Evolutionary conservation across 23 red algal species (phyloP).

Genomic region (Cyanidiococcus yangmingshanensis): DNA sequence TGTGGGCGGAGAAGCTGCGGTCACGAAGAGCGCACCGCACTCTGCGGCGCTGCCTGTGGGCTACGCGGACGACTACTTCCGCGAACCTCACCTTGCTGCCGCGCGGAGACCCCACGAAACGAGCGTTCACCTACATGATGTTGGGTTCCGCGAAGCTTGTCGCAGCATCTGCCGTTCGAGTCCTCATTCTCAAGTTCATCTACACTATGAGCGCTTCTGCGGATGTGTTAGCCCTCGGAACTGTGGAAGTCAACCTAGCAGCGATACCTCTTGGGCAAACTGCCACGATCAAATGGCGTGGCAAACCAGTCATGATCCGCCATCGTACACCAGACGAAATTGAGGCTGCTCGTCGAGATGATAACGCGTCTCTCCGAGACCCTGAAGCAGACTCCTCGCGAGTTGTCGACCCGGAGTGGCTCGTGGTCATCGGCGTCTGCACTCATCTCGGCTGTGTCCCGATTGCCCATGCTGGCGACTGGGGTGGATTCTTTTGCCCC

Average conservation of each 20-base stretch:
- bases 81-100: constrained; percentile 55
- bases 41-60: constrained; percentile 57
- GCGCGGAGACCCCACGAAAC: constrained; percentile 87
- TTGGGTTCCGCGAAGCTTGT: constrained; percentile 92
- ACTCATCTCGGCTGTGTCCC: constrained; percentile 97
- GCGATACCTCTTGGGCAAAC: constrained; percentile 73
- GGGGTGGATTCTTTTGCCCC: constrained; percentile 94
- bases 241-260: constrained; percentile 71
- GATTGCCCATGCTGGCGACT: constrained; percentile 95
- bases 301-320: constrained; percentile 96
- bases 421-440: constrained; percentile 89
- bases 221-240: constrained; percentile 83
- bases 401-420: constrained; percentile 80
- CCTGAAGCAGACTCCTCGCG: constrained; percentile 61
- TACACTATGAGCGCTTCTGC: constrained; percentile 94
- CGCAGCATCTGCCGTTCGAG: constrained; percentile 59
- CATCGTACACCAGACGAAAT: constrained; percentile 84
- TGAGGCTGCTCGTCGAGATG: constrained; percentile 55
- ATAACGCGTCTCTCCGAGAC: constrained; percentile 64
- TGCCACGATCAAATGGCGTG: constrained; percentile 95
- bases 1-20: background rate
- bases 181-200: constrained; percentile 76
- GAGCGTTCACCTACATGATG: constrained; percentile 85
- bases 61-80: constrained; percentile 86
- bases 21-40: background rate